Conservation (phyloP, 2,329 filamentous ascomycete species). For the Alternaria brassicicola region DNA sequence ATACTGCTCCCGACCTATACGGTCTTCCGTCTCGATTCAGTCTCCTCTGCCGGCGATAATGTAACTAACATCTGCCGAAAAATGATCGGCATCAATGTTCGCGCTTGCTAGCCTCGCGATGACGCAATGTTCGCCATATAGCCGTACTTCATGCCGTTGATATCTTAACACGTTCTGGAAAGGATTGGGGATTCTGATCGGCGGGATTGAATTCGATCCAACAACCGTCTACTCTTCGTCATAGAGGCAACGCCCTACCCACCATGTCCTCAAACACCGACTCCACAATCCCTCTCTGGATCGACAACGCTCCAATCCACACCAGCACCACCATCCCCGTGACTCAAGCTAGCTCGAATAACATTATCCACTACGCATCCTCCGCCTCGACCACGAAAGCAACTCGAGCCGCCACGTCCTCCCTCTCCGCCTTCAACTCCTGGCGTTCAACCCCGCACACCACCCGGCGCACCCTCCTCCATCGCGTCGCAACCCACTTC, state of each 20-base stretch:
- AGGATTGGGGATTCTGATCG: neutral
- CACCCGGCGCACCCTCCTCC: slow-evolving; percentile 69
- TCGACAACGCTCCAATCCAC: slow-evolving; percentile 51
- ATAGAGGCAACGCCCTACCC: neutral
- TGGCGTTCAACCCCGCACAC: slow-evolving; percentile 70
- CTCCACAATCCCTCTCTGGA: slow-evolving; percentile 49
- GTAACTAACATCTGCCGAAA: slow-evolving; percentile 3
- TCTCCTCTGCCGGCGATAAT: neutral
- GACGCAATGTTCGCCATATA: neutral
- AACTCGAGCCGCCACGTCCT: slow-evolving; percentile 61
- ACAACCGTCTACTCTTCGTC: neutral
- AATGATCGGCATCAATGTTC: slow-evolving; percentile 1
- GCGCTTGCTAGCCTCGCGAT: neutral
- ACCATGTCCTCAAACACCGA: slow-evolving; percentile 4
- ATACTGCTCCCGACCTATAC: neutral
- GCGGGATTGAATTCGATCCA: neutral
- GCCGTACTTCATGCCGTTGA: neutral
- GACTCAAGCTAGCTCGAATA: slow-evolving; percentile 59
- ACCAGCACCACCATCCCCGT: slow-evolving; percentile 57
- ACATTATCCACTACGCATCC: slow-evolving; percentile 57
- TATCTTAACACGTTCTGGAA: neutral
- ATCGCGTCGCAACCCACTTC: slow-evolving; percentile 69
- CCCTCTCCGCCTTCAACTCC: slow-evolving; percentile 66
- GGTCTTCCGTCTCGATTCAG: neutral
- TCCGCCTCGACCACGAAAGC: slow-evolving; percentile 61